Conservation (phyloP, 257 asterid species). For the Anisodus tanguticus region DNA sequence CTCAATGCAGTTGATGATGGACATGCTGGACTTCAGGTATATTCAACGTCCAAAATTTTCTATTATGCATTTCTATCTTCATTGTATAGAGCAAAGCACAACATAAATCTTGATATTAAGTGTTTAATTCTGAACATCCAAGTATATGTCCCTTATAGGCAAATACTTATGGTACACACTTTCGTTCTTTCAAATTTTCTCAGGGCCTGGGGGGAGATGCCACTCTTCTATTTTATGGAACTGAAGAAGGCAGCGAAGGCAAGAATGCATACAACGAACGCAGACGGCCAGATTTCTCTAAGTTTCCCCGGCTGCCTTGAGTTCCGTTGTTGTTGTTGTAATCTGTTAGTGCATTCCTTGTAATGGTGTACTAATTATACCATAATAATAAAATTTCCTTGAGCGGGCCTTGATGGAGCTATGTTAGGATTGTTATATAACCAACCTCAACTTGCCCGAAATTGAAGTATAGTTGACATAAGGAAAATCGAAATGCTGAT, state of each 20-base stretch:
- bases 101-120: neutral
- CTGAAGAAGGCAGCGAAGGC: conserved; percentile 93
- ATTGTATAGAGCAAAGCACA: neutral
- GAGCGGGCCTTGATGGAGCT: neutral
- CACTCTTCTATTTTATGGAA: conserved; percentile 84
- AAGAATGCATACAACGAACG: conserved; percentile 71
- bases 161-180: neutral
- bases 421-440: neutral
- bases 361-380: neutral
- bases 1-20: conserved; percentile 96
- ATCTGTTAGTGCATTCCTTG: conserved; percentile 2
- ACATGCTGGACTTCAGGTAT: conserved; percentile 94
- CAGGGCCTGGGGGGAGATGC: conserved; percentile 94
- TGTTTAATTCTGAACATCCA: neutral
- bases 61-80: neutral
- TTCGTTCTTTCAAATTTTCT: neutral
- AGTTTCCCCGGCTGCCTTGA: conserved; percentile 78
- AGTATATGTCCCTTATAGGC: neutral
- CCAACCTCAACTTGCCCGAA: neutral
- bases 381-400: neutral
- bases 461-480: neutral
- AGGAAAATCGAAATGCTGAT: neutral
- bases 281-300: conserved; percentile 80
- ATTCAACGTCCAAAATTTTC: neutral
- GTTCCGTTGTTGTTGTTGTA: neutral